Conservation (phyloP, 2,329 filamentous ascomycete genomes). For the Pyrenophora graminea region DNA sequence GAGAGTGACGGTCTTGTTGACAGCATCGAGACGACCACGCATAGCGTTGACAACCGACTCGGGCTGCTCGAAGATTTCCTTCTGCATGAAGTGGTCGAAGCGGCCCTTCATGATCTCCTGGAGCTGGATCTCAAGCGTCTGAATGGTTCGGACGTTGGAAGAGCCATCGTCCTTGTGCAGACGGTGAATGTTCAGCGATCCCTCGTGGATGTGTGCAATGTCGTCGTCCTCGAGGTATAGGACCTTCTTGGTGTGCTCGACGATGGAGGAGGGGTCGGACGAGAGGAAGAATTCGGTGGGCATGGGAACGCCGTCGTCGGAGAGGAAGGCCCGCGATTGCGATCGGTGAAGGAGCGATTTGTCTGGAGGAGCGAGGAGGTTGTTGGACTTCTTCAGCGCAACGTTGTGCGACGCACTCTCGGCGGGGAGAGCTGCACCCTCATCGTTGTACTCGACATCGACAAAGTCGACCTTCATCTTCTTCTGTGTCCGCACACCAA, state of each 20-base stretch:
- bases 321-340: slow-evolving; percentile 98
- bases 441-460: slow-evolving; percentile 94
- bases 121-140: slow-evolving; percentile 97
- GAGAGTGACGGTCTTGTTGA: slow-evolving; percentile 92
- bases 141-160: slow-evolving; percentile 95
- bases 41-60: slow-evolving; percentile 99
- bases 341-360: slow-evolving; percentile 98
- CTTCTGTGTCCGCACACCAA: slow-evolving; percentile 94
- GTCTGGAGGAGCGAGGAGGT: slow-evolving; percentile 80
- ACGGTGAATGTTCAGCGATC: slow-evolving; percentile 97
- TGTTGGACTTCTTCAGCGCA: slow-evolving; percentile 80
- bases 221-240: slow-evolving; percentile 99
- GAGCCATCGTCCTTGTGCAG: slow-evolving; percentile 95
- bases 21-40: slow-evolving; percentile 94
- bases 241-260: slow-evolving; percentile 99
- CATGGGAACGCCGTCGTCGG: slow-evolving; percentile 96
- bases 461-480: slow-evolving; percentile 99
- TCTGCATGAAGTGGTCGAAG: slow-evolving; percentile 99
- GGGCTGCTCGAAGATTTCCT: slow-evolving; percentile 99
- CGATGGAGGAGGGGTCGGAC: slow-evolving; percentile 95
- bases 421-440: slow-evolving; percentile 76
- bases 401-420: slow-evolving; percentile 96
- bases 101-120: slow-evolving; percentile 99
- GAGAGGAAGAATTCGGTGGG: slow-evolving; percentile 99
- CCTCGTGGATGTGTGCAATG: slow-evolving; percentile 99